A percentile compares a stretch with the other conserved stretches of the same genome.
These are phyloP conservation scores for Rhodotorula sp. DNA, from an alignment of 1,284 basidiomycete species.

Conservation along the genomic window DNA sequence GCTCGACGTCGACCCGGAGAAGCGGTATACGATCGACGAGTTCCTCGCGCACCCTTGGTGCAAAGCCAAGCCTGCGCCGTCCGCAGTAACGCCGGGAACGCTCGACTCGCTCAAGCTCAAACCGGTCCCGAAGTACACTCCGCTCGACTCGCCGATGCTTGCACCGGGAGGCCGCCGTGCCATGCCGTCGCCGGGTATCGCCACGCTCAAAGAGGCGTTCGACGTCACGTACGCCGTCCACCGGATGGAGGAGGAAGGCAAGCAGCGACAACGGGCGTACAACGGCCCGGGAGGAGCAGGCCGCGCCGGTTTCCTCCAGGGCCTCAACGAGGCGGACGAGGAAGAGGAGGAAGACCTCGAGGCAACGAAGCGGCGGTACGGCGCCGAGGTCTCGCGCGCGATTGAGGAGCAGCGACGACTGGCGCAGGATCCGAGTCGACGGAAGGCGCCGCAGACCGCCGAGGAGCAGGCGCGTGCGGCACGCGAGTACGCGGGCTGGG, in stretches of 20 bases:
- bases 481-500: slow-evolving; percentile 44
- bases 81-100: slow-evolving; percentile 65
- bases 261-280: slow-evolving; percentile 68
- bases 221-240: slow-evolving; percentile 99
- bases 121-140: slow-evolving; percentile 52
- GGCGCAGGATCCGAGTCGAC: slow-evolving; percentile 52
- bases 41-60: slow-evolving; percentile 98
- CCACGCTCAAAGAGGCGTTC: slow-evolving; percentile 91
- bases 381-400: slow-evolving; percentile 47
- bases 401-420: slow-evolving; percentile 43
- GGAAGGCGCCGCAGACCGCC: slow-evolving; percentile 28
- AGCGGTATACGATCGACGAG: slow-evolving; percentile 96
- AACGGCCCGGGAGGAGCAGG: slow-evolving; percentile 73
- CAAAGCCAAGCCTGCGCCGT: slow-evolving; percentile 52
- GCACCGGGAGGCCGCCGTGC: slow-evolving; percentile 64
- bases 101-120: slow-evolving; percentile 48
- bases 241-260: slow-evolving; percentile 98
- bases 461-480: slow-evolving; percentile 44
- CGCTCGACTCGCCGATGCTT: slow-evolving; percentile 88
- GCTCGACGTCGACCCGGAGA: slow-evolving; percentile 90
- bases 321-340: slow-evolving; percentile 76
- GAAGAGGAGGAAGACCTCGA: slow-evolving; percentile 54
- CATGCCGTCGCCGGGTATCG: slow-evolving; percentile 83
- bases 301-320: slow-evolving; percentile 73
- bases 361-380: slow-evolving; percentile 45